A percentile compares a stretch with the other conserved stretches of the same genome.
These are phyloP conservation scores for Pseudonitzschia multistriata DNA, from an alignment of 108 stramenopile species.

Conservation along the genomic window DNA sequence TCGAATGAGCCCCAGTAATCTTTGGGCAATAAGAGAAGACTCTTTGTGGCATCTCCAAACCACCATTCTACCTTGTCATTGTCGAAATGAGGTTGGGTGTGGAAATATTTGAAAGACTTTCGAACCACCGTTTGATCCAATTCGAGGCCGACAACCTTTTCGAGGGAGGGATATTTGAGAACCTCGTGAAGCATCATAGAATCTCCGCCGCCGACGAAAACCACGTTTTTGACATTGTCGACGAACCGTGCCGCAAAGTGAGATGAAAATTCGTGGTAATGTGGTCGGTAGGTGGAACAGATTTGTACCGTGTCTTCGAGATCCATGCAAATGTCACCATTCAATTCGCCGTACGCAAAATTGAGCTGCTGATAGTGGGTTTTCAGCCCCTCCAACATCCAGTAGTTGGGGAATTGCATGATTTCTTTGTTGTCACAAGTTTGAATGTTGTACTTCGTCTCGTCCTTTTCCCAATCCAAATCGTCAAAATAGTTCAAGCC, in stretches of 20 bases:
- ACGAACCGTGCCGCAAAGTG: conserved; percentile 75
- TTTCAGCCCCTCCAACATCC: conserved; percentile 12
- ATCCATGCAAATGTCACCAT: conserved; percentile 61
- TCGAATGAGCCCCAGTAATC: conserved; percentile 83
- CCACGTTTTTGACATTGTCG: conserved; percentile 57
- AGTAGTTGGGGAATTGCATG: conserved; percentile 19
- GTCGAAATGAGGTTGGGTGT: conserved; percentile 78
- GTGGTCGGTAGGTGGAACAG: conserved; percentile 70
- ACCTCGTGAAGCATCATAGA: conserved; percentile 76
- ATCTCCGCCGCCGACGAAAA: conserved; percentile 82
- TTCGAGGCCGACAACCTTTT: conserved; percentile 74
- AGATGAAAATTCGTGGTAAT: conserved; percentile 73
- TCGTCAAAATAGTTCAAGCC: conserved; percentile 18
- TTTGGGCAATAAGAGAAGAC: conserved; percentile 58
- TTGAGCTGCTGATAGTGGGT: conserved; percentile 26
- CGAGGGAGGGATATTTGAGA: conserved; percentile 75
- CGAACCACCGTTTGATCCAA: conserved; percentile 78
- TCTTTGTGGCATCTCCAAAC: conserved; percentile 83
- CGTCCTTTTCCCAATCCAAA: conserved; percentile 18
- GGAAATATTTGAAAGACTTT: conserved; percentile 69
- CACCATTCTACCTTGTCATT: conserved; percentile 79
- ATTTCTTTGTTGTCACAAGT: conserved; percentile 24
- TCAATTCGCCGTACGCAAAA: not conserved
- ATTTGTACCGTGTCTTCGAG: conserved; percentile 66
- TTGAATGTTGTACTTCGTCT: conserved; percentile 24